These are phyloP conservation scores for Nannizziopsis arthrosporioides DNA, from an alignment of 2,329 filamentous ascomycete genomes.

Conservation along the genomic window DNA sequence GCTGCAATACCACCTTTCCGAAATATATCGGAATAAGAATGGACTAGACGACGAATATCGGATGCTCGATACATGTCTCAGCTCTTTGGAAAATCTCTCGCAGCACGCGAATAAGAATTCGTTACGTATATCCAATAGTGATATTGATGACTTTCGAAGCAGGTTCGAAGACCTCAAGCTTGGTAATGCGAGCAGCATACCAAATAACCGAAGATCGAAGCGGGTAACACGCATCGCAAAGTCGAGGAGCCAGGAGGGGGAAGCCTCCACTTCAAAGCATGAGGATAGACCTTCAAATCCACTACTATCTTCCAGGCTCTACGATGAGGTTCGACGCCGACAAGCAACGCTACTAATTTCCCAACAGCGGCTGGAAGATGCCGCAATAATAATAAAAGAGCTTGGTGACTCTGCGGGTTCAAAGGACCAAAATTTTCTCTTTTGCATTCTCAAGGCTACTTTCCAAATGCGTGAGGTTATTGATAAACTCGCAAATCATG, in stretches of 20 bases:
- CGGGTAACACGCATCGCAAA: constrained; percentile 1
- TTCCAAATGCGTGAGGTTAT: constrained; percentile 31
- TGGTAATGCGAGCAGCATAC: constrained; percentile 16
- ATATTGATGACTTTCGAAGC: constrained; percentile 29
- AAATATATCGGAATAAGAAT: constrained; percentile 38
- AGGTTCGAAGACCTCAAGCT: constrained; percentile 35
- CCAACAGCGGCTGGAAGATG: constrained; percentile 45
- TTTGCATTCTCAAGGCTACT: constrained; percentile 29
- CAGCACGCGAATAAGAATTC: constrained; percentile 23
- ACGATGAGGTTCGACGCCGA: constrained; percentile 40
- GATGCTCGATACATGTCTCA: constrained; percentile 36
- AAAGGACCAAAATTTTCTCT: constrained; percentile 52
- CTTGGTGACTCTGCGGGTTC: constrained; percentile 25
- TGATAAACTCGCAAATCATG: constrained; percentile 55
- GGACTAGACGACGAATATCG: constrained; percentile 36
- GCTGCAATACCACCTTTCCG: constrained; percentile 34
- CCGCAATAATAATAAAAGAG: constrained; percentile 41
- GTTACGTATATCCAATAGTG: constrained; percentile 18
- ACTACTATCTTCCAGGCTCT: constrained; percentile 29
- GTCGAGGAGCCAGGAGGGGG: neutral
- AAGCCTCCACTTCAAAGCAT: constrained; percentile 17
- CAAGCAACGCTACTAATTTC: constrained; percentile 25
- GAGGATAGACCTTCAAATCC: constrained; percentile 23
- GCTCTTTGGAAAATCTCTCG: constrained; percentile 34
- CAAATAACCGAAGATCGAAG: constrained; percentile 1